Percentiles rank a stretch among this genome's conserved stretches.
Evolutionary conservation across 83 land plant genomes (phyloP).

Genomic region (Picea abies): DNA sequence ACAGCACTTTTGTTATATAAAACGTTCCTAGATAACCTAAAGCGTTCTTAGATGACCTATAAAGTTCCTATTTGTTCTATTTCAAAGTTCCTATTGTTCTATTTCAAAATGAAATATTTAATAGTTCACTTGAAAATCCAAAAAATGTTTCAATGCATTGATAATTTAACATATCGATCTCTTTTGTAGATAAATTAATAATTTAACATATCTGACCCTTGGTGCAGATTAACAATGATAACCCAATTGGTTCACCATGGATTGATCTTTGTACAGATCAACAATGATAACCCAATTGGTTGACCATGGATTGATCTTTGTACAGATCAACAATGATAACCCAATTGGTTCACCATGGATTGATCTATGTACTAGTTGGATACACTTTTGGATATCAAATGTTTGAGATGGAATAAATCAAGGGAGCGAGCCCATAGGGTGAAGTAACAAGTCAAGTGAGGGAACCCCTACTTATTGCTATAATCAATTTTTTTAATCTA

Average conservation of each 20-base stretch:
- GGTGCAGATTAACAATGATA: constrained; percentile 70
- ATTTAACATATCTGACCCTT: too few species aligned
- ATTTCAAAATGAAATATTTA: too few species aligned
- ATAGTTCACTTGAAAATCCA: background rate
- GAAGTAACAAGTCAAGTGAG: constrained; percentile 36
- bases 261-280: constrained; percentile 37
- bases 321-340: constrained; percentile 77
- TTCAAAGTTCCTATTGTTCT: too few species aligned
- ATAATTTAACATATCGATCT: background rate
- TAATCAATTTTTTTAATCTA: too few species aligned
- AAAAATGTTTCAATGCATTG: background rate
- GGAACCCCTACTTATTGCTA: too few species aligned
- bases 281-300: constrained; percentile 78
- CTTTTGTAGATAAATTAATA: background rate
- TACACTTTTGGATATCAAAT: constrained; percentile 77
- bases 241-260: constrained; percentile 48
- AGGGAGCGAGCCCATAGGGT: constrained; percentile 87
- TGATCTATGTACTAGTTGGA: constrained; percentile 61
- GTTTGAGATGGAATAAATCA: constrained; percentile 77
- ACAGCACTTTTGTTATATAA: background rate
- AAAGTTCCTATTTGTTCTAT: background rate
- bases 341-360: constrained; percentile 34
- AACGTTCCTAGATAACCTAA: too few species aligned
- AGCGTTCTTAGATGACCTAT: background rate
- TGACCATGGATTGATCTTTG: too few species aligned